Base-by-base conservation (phyloP, 805 yeast species). In the Vanderwaltozyma tropicalis region DNA sequence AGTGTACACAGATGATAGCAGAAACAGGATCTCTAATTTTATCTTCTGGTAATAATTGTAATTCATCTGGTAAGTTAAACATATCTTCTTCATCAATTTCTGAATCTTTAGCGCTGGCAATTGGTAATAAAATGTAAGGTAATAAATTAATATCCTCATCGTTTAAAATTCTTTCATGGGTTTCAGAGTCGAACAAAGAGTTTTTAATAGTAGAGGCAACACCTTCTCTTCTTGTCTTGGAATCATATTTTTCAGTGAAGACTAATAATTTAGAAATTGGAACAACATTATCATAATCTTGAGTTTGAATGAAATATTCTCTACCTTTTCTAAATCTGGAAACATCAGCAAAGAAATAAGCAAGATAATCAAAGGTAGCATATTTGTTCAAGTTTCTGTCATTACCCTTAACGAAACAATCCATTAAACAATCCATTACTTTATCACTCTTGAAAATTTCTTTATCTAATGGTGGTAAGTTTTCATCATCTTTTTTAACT, bases 141-240 rank as follows among this genome's bases (percentile, higher is more conserved):
- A 92, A 68, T 28, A 89, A 50, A 48, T 88, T 85, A 41, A 85
- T 76, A 8, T 68, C 61, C 27, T 69, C 75, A 49, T 82, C 80
- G 4, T 64, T 66, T 29, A 86, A 57, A 31, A 89, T 64, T 18
- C 55, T 58, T 48, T 62, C 61, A 55, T 89, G 97, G 26, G 73
- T 60, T 29, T 76, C 74, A 1, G 83, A 67, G 53, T 88, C 95
- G 52, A 89, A 89, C 35, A 89, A 64, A 0, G 89, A 74, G 61
- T 89, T 89, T 58, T 92, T 89, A 48, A 92, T 83, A 2, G 96
- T 82, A 5, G 94, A 81, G 1, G 94, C 94, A 28, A 85, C 88
- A 53, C 95, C 96, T 55, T 82, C 88, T 61, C 97, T 73, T 63
- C 97, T 77, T 19, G 76, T 74, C 50, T 75, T 76, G 12, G 84